A percentile compares a stretch with the other conserved stretches of the same genome.
These are phyloP conservation scores for Entomortierella beljakovae DNA, from an alignment of 192 early-diverging fungal species.

Conservation along the genomic window DNA sequence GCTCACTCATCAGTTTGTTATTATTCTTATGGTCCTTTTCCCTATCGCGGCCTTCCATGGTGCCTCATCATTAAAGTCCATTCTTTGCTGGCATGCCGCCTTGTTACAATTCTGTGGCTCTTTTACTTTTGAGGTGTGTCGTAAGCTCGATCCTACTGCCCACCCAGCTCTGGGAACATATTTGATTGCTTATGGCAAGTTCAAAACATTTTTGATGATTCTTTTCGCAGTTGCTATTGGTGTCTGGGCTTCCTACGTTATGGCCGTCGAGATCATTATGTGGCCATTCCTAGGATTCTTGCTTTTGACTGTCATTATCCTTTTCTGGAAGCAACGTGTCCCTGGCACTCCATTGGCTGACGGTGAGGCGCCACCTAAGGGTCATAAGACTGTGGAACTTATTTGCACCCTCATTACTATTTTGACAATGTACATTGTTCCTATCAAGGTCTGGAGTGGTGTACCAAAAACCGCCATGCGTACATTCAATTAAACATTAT, in stretches of 20 bases:
- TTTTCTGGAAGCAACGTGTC: slow-evolving; percentile 31
- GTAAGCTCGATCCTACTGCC: slow-evolving; percentile 49
- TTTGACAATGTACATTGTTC: slow-evolving; percentile 54
- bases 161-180: slow-evolving; percentile 43
- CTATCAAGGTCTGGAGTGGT: slow-evolving; percentile 50
- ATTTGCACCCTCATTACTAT: slow-evolving; percentile 46
- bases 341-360: slow-evolving; percentile 37
- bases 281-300: slow-evolving; percentile 54
- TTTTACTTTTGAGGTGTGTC: slow-evolving; percentile 51
- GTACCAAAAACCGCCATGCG: slow-evolving; percentile 49
- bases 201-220: slow-evolving; percentile 49
- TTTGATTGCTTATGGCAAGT: slow-evolving; percentile 42
- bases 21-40: slow-evolving; percentile 50
- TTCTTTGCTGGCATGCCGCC: slow-evolving; percentile 42
- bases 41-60: slow-evolving; percentile 44
- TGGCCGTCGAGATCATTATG: slow-evolving; percentile 53
- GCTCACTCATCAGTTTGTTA: slow-evolving; percentile 43
- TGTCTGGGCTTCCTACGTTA: slow-evolving; percentile 45
- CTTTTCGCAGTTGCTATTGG: slow-evolving; percentile 36
- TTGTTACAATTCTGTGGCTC: slow-evolving; percentile 46
- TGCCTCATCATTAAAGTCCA: slow-evolving; percentile 32
- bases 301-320: slow-evolving; percentile 26
- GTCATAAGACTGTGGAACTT: slow-evolving; percentile 44
- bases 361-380: slow-evolving; percentile 33
- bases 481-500: slow-evolving; percentile 13